phyloP scores from a whole-genome alignment of 139 green algal species.

The Penium margaritaceum region DNA sequence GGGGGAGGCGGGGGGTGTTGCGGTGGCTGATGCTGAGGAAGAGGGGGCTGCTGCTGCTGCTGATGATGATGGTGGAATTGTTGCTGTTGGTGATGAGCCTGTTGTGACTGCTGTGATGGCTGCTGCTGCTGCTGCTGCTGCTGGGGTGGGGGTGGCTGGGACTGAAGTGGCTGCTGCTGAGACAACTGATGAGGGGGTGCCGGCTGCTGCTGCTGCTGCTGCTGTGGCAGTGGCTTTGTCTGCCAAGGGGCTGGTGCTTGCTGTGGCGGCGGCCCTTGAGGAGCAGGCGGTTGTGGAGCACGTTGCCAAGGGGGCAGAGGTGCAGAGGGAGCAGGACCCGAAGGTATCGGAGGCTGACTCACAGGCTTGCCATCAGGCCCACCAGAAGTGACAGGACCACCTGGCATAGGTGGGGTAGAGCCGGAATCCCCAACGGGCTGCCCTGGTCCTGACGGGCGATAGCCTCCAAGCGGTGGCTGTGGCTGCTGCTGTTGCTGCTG shows the following conservation, averaged over 20 bases:
- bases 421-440: too few species aligned
- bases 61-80: neutral
- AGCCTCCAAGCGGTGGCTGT: too few species aligned
- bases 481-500: neutral
- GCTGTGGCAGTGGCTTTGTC: neutral
- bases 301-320: too few species aligned
- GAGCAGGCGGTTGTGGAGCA: too few species aligned
- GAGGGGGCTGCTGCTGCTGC: neutral
- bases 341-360: too few species aligned
- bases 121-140: too few species aligned
- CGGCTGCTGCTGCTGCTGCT: neutral
- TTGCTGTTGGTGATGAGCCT: neutral
- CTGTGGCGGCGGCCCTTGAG: neutral
- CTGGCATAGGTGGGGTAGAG: too few species aligned
- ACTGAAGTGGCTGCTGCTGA: neutral
- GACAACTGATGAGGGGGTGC: neutral
- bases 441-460: too few species aligned
- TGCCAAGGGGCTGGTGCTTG: neutral
- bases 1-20: neutral
- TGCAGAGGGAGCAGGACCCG: too few species aligned
- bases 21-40: neutral
- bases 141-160: neutral
- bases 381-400: too few species aligned
- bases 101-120: too few species aligned
- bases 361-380: too few species aligned